Conservation (phyloP, 2,329 filamentous ascomycete species). For the Diaporthe vexans region DNA sequence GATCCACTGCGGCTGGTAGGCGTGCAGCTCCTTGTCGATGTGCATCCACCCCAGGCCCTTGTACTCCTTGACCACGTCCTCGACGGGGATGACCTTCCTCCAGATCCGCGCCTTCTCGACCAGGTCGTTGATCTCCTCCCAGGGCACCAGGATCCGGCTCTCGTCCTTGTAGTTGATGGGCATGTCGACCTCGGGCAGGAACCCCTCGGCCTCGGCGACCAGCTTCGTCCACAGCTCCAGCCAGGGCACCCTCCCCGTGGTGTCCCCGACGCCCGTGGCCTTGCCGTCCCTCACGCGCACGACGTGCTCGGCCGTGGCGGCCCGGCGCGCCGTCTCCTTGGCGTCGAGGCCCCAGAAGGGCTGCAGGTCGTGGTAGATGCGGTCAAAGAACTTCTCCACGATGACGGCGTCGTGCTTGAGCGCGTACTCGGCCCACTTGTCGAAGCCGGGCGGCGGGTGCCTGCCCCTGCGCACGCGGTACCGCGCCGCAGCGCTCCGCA, state of each 20-base stretch:
- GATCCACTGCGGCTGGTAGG: constrained; percentile 64
- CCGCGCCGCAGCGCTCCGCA: constrained; percentile 59
- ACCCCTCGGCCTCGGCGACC: constrained; percentile 64
- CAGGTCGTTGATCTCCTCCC: constrained; percentile 66
- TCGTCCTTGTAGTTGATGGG: constrained; percentile 76
- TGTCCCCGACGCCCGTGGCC: constrained; percentile 56
- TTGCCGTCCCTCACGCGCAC: constrained; percentile 63
- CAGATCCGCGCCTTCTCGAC: constrained; percentile 62
- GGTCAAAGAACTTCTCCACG: constrained; percentile 65
- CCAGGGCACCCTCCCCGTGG: constrained; percentile 58
- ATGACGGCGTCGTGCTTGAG: constrained; percentile 57
- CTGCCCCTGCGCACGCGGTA: constrained; percentile 63
- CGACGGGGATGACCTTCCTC: constrained; percentile 58
- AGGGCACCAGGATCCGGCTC: constrained; percentile 72
- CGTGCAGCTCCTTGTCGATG: constrained; percentile 44
- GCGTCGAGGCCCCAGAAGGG: constrained; percentile 70
- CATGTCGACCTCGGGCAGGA: constrained; percentile 76
- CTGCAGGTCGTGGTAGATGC: constrained; percentile 65
- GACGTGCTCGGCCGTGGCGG: constrained; percentile 60
- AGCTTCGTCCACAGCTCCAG: constrained; percentile 63
- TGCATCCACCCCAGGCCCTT: constrained; percentile 57
- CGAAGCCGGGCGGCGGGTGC: constrained; percentile 64
- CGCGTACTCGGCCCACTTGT: constrained; percentile 62
- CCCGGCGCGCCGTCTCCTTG: constrained; percentile 48
- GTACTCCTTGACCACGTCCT: constrained; percentile 59